Base-by-base conservation (phyloP, 371 early-diverging fungal species). In the Furculomyces boomerangus region DNA sequence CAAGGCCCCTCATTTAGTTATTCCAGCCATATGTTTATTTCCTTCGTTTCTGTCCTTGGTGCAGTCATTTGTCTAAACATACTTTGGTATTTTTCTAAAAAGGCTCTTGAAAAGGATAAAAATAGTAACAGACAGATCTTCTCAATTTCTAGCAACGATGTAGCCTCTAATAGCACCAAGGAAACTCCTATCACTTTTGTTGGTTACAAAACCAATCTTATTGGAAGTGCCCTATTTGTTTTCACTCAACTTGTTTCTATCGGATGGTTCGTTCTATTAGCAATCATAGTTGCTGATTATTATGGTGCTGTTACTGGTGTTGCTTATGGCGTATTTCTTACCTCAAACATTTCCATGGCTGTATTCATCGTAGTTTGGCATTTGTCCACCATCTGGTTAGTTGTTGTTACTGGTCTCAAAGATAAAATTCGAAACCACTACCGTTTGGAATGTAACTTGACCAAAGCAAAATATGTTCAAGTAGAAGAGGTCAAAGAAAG, bases 321-420 rank as follows among this genome's bases (percentile, higher is more conserved):
- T 2, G 58, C 50, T n/a, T 63, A 55, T 44, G 61, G 57, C 13
- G 44, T 68, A 10, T 68, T 57, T 27, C 58, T 61, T 57, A 57
- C 54, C 57, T 72, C 75, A 48, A 72, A 74, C 31, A 57, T 74
- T 14, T 72, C 77, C 0, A 76, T 76, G 40, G 69, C 73, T 44
- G 74, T 76, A 28, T 79, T 83, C 52, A 75, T 78, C 47, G 67
- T 77, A 2, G 68, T 80, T 24, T 86, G 86, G 86, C 78, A 79
- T 44, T 59, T 83, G 52, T 60, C 77, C 8, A 66, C 74, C 3
- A 61, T 75, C 7, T 83, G 84, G 86, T 72, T 81, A 37, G 65
- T 72, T 24, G 57, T 65, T 22, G 58, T 81, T 30, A 73, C 75
- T 56, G 55, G 70, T 14, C 53, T 47, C 41, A 65, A 66, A 5